These are phyloP conservation scores for Eucalyptus regnans DNA, from an alignment of 345 rosid species.

Conservation along the genomic window DNA sequence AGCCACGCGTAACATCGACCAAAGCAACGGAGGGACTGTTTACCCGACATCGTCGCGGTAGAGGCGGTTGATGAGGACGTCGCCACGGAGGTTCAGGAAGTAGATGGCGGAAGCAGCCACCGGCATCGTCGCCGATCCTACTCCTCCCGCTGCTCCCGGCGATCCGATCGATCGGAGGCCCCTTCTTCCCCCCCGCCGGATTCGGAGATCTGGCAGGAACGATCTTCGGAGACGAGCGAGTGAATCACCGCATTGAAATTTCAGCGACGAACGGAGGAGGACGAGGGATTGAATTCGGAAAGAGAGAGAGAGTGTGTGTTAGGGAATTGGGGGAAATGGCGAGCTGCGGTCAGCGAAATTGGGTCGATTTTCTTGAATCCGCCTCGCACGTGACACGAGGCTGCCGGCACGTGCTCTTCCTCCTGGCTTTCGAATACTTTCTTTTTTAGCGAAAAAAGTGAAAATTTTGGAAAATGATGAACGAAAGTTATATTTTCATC, in stretches of 20 bases:
- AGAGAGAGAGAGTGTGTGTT: not conserved
- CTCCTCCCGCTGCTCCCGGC: not conserved
- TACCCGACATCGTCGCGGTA: conserved; percentile 99
- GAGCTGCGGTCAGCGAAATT: not conserved
- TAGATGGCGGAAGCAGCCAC: conserved; percentile 98
- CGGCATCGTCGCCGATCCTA: conserved; percentile 66
- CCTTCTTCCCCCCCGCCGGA: not conserved
- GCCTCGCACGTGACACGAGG: not conserved
- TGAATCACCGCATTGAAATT: not conserved
- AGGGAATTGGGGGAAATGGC: not conserved
- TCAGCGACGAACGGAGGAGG: not conserved
- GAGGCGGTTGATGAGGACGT: conserved; percentile 95
- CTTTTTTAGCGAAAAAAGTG: too few relatives aligned
- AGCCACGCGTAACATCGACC: not conserved
- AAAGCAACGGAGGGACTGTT: not conserved
- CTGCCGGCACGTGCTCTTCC: not conserved
- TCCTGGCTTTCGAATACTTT: not conserved
- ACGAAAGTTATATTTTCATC: too few relatives aligned
- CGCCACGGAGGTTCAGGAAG: conserved; percentile 97
- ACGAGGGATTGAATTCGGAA: not conserved
- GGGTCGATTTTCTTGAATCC: not conserved
- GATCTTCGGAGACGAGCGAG: not conserved
- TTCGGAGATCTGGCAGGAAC: not conserved
- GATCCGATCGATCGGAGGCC: not conserved
- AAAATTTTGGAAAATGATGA: too few relatives aligned